These are phyloP conservation scores for Eucalyptus erythrocorys DNA, from an alignment of 345 rosid species.

Conservation along the genomic window DNA sequence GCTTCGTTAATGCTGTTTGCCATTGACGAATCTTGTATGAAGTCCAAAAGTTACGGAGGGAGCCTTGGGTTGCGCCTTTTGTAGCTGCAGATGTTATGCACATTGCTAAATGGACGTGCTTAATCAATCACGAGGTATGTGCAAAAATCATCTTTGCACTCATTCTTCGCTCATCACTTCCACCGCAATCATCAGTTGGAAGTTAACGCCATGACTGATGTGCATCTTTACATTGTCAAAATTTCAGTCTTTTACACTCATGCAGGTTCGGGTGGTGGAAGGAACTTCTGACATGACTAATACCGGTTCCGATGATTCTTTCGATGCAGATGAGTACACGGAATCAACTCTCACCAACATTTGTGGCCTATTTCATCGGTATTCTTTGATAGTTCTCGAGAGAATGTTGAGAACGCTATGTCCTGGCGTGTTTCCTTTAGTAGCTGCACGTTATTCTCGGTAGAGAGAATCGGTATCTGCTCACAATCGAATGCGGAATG, in stretches of 20 bases:
- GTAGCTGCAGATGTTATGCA: neutral
- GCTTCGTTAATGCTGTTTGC: neutral
- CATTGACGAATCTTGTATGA: neutral
- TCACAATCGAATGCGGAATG: neutral
- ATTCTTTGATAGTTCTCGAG: neutral
- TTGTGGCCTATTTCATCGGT: constrained; percentile 11
- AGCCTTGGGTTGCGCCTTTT: neutral
- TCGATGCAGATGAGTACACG: neutral
- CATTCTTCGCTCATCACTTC: neutral
- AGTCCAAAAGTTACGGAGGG: neutral
- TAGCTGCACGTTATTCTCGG: neutral
- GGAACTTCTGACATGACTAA: constrained; percentile 3
- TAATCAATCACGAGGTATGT: neutral
- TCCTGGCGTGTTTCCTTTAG: neutral
- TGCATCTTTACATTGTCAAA: neutral
- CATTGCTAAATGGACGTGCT: neutral
- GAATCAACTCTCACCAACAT: neutral
- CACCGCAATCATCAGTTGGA: neutral
- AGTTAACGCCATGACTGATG: neutral
- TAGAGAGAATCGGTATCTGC: neutral
- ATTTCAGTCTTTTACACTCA: neutral
- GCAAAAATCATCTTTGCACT: neutral
- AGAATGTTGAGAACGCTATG: neutral
- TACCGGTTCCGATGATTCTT: constrained; percentile 3
- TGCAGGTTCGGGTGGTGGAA: constrained; percentile 10